Conservation (phyloP, 495 filamentous ascomycete genomes). For the Hyphodiscus hymeniophilus region DNA sequence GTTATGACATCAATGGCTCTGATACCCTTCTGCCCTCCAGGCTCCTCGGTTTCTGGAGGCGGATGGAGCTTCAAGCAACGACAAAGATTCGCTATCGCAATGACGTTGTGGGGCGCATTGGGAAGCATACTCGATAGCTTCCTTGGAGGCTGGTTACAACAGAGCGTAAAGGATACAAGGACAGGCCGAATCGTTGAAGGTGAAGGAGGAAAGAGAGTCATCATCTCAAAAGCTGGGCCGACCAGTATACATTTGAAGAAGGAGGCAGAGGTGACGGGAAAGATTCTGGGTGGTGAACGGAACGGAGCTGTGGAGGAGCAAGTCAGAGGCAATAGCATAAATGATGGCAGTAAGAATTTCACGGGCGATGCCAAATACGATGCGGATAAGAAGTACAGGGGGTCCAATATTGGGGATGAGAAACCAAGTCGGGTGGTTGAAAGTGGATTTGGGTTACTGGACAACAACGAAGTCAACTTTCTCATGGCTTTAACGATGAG, state of each 20-base stretch:
- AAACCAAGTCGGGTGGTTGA: slow-evolving; percentile 64
- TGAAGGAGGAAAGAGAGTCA: slow-evolving; percentile 69
- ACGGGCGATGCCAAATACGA: slow-evolving; percentile 17
- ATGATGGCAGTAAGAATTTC: slow-evolving; percentile 16
- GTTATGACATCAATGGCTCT: slow-evolving; percentile 55
- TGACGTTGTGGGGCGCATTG: slow-evolving; percentile 62
- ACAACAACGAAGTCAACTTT: slow-evolving; percentile 92
- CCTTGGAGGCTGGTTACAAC: slow-evolving; percentile 77
- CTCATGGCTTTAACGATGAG: slow-evolving; percentile 82
- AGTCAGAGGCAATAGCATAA: slow-evolving; percentile 14
- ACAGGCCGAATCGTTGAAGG: slow-evolving; percentile 87
- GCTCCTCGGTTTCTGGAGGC: slow-evolving; percentile 13
- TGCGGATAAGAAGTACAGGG: slow-evolving; percentile 29
- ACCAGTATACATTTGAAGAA: slow-evolving; percentile 19
- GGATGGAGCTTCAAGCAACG: slow-evolving; percentile 42
- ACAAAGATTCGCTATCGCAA: slow-evolving; percentile 45
- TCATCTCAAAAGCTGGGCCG: slow-evolving; percentile 28
- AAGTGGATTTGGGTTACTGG: slow-evolving; percentile 67
- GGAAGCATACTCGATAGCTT: slow-evolving; percentile 83
- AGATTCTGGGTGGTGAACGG: slow-evolving; percentile 5
- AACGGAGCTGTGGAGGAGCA: slow-evolving; percentile 9
- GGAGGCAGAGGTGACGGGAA: slow-evolving; percentile 10
- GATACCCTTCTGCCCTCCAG: slow-evolving; percentile 55
- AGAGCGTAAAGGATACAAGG: slow-evolving; percentile 74
- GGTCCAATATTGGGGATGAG: slow-evolving; percentile 41